Conservation (phyloP, 2,329 filamentous ascomycete genomes). For the Epichloe coenophiala region DNA sequence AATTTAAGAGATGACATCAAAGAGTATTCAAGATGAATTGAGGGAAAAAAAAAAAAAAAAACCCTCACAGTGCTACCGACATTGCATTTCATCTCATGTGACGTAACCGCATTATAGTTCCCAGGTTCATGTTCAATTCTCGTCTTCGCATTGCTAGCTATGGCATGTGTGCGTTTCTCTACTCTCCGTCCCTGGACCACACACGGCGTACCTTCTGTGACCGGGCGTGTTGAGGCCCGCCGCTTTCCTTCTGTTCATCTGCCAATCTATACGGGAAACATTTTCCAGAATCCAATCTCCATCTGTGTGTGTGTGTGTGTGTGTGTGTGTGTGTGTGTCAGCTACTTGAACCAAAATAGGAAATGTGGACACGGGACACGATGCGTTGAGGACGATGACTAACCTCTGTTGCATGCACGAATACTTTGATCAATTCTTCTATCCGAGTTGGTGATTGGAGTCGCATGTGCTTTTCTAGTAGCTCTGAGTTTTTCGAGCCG, state of each 20-base stretch:
- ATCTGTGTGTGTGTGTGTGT: slow-evolving; percentile 20
- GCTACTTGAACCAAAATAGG: not conserved
- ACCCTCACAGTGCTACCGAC: not conserved
- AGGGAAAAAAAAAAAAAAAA: too few relatives aligned
- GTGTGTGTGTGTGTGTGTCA: too few relatives aligned
- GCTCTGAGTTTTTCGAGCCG: slow-evolving; percentile 28
- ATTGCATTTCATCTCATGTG: too few relatives aligned
- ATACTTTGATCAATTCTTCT: slow-evolving; percentile 73
- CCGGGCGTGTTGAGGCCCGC: not conserved
- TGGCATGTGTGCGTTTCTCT: not conserved
- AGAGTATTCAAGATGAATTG: not conserved
- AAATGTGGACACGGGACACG: too few relatives aligned
- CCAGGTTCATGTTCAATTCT: too few relatives aligned
- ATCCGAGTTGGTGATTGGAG: slow-evolving; percentile 61
- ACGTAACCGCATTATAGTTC: too few relatives aligned
- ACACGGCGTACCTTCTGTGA: not conserved
- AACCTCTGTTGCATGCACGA: slow-evolving; percentile 76
- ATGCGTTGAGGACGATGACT: slow-evolving; percentile 12
- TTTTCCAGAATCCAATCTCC: slow-evolving; percentile 43
- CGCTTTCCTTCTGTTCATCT: not conserved
- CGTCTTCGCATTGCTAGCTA: not conserved
- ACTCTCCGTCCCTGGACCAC: not conserved
- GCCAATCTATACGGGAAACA: slow-evolving; percentile 26
- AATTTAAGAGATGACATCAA: not conserved
- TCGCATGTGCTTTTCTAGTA: slow-evolving; percentile 64